These are phyloP conservation scores for Powellomyces hirtus DNA, from an alignment of 192 early-diverging fungal genomes.

Conservation along the genomic window DNA sequence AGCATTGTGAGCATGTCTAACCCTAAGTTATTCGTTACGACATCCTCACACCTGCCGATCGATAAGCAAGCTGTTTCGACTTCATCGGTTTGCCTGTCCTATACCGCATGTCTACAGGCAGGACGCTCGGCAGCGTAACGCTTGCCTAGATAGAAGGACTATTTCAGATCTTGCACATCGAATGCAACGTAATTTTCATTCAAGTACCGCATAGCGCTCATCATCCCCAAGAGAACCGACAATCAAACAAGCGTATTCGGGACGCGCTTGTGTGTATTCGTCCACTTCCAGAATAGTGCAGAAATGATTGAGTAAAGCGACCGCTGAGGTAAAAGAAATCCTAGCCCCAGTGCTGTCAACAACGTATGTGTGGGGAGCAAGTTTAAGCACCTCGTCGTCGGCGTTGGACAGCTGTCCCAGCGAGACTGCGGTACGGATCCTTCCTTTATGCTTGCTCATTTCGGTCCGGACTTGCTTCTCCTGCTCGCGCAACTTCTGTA, in stretches of 20 bases:
- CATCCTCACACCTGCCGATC: constrained; percentile 18
- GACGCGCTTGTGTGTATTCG: constrained; percentile 39
- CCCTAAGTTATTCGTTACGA: no score
- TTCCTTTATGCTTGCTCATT: constrained; percentile 13
- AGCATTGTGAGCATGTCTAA: no score
- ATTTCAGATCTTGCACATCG: no score
- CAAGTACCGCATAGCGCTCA: neutral
- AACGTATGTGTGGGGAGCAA: constrained; percentile 43
- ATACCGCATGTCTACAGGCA: constrained; percentile 23
- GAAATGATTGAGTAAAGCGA: constrained; percentile 66
- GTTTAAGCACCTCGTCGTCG: constrained; percentile 17
- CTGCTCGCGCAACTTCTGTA: neutral
- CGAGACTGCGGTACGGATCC: constrained; percentile 19
- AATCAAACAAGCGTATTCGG: constrained; percentile 45
- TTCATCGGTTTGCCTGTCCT: constrained; percentile 22
- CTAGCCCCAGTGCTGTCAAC: constrained; percentile 67
- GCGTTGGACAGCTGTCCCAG: constrained; percentile 44
- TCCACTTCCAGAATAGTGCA: constrained; percentile 72
- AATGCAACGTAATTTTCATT: no score
- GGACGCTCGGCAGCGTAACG: constrained; percentile 24
- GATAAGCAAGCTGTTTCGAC: constrained; percentile 10
- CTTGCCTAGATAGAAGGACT: neutral
- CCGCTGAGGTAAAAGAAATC: constrained; percentile 67
- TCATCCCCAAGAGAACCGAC: constrained; percentile 7
- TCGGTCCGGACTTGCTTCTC: constrained; percentile 6